phyloP scores from a whole-genome alignment of 2,329 filamentous ascomycete species.

The Cordyceps javanica region DNA sequence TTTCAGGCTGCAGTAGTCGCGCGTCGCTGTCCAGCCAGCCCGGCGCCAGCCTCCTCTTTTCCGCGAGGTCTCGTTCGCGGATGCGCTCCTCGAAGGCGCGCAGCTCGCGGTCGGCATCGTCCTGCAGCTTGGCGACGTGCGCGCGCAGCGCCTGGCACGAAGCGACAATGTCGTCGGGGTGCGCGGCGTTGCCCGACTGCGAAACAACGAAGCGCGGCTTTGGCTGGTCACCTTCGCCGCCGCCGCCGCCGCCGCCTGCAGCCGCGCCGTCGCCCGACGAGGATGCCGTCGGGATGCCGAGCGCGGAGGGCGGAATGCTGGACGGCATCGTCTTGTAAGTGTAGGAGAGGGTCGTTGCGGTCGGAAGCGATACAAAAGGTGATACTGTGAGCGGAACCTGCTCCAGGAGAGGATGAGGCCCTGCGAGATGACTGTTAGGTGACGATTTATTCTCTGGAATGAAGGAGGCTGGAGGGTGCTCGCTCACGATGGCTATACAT shows the following conservation, averaged over 20 bases:
- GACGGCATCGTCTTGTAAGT: constrained; percentile 89
- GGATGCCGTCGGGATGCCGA: constrained; percentile 31
- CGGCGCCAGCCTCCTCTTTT: constrained; percentile 73
- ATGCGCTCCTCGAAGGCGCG: constrained; percentile 64
- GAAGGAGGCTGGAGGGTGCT: not conserved
- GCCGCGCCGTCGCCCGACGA: not conserved
- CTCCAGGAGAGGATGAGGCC: constrained; percentile 78
- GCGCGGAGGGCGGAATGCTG: constrained; percentile 57
- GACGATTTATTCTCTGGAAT: not conserved
- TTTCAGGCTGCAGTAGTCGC: constrained; percentile 62
- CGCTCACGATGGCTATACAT: constrained; percentile 32
- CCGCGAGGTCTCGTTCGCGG: constrained; percentile 60
- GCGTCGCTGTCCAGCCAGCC: constrained; percentile 75
- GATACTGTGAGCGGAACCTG: constrained; percentile 92
- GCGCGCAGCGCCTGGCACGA: constrained; percentile 73
- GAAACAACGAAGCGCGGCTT: constrained; percentile 72
- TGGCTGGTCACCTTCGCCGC: no score
- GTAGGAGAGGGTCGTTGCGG: constrained; percentile 86
- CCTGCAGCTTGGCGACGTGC: constrained; percentile 64
- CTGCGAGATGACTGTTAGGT: constrained; percentile 23
- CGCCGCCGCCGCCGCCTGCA: constrained; percentile 25
- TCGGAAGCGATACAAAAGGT: constrained; percentile 85
- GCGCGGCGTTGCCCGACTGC: constrained; percentile 70
- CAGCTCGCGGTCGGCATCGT: constrained; percentile 62
- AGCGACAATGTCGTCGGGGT: constrained; percentile 77